Evolutionary conservation across 2,329 filamentous ascomycete species (phyloP).

Genomic region (Chaetomiaceae sp.): DNA sequence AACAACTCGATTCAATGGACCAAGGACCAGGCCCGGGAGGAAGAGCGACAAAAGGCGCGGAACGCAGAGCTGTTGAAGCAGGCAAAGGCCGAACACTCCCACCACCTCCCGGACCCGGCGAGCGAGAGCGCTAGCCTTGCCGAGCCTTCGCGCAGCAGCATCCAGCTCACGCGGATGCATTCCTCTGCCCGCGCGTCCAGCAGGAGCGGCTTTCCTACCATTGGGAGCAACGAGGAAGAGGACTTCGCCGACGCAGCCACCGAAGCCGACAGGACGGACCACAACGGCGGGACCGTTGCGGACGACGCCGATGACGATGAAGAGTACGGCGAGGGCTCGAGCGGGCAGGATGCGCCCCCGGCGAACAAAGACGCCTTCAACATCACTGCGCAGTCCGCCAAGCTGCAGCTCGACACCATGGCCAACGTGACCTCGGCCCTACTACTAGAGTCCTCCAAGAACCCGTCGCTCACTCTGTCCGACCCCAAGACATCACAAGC

Average conservation of each 20-base stretch:
- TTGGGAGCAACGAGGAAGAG: constrained; percentile 49
- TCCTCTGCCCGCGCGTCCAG: constrained; percentile 32
- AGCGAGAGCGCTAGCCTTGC: constrained; percentile 49
- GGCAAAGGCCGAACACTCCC: constrained; percentile 66
- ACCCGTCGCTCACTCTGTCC: constrained; percentile 65
- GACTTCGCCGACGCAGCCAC: constrained; percentile 44
- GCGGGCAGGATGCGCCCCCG: constrained; percentile 65
- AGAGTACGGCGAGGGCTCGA: constrained; percentile 74
- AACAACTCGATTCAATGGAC: constrained; percentile 99
- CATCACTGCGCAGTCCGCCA: constrained; percentile 93
- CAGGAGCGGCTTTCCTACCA: constrained; percentile 34
- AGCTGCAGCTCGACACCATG: constrained; percentile 85
- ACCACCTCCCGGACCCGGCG: constrained; percentile 40
- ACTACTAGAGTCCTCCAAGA: constrained; percentile 61
- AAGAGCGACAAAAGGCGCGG: constrained; percentile 68
- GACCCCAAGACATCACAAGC: constrained; percentile 73
- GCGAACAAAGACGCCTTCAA: constrained; percentile 90
- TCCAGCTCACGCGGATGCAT: constrained; percentile 39
- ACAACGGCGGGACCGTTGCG: constrained; percentile 26
- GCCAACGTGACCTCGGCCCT: constrained; percentile 79
- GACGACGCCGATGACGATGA: constrained; percentile 53
- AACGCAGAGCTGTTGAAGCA: constrained; percentile 71
- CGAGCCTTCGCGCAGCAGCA: constrained; percentile 40
- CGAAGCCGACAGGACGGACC: constrained; percentile 36
- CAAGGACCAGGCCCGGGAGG: constrained; percentile 92